Evolutionary conservation across 352 stramenopile genomes (phyloP).

Genomic region (Pythium dissotocum): DNA sequence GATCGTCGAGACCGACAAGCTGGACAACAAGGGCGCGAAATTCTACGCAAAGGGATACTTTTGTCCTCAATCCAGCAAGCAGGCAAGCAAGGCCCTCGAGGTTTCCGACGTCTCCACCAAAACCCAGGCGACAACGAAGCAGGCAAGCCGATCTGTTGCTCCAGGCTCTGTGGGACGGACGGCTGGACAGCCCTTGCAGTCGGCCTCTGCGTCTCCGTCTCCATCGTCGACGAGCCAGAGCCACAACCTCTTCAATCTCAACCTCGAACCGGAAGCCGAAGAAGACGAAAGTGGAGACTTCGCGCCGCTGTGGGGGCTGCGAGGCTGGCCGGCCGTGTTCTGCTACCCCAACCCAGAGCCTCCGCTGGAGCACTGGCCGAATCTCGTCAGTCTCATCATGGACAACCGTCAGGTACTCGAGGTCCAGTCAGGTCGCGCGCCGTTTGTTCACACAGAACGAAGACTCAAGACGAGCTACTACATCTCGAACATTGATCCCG

Average conservation of each 20-base stretch:
- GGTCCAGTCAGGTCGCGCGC: neutral
- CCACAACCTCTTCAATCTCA: slow-evolving; percentile 34
- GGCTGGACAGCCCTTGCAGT: neutral
- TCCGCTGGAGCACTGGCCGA: slow-evolving; percentile 80
- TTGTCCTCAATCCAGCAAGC: slow-evolving; percentile 62
- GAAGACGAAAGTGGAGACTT: slow-evolving; percentile 78
- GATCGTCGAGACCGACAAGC: slow-evolving; percentile 71
- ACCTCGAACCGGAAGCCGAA: slow-evolving; percentile 30
- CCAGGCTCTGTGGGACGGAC: neutral
- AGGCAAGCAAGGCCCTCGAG: neutral
- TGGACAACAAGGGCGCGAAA: slow-evolving; percentile 73
- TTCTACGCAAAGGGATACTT: slow-evolving; percentile 80
- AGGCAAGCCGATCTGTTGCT: neutral
- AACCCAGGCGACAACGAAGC: neutral
- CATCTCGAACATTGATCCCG: slow-evolving; percentile 70
- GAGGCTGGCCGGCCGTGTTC: slow-evolving; percentile 82
- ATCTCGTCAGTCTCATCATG: slow-evolving; percentile 88
- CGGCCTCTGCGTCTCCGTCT: neutral
- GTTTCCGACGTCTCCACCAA: neutral
- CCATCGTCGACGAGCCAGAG: slow-evolving; percentile 14
- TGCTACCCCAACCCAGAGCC: slow-evolving; percentile 68
- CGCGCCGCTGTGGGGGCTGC: slow-evolving; percentile 73
- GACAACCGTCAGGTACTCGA: slow-evolving; percentile 67
- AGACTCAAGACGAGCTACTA: slow-evolving; percentile 72
- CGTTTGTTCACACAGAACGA: slow-evolving; percentile 66